Evolutionary conservation across 2,329 filamentous ascomycete species (phyloP), one percentile per base, ranked within the genome.

Genomic region (Stemphylium beticola): DNA sequence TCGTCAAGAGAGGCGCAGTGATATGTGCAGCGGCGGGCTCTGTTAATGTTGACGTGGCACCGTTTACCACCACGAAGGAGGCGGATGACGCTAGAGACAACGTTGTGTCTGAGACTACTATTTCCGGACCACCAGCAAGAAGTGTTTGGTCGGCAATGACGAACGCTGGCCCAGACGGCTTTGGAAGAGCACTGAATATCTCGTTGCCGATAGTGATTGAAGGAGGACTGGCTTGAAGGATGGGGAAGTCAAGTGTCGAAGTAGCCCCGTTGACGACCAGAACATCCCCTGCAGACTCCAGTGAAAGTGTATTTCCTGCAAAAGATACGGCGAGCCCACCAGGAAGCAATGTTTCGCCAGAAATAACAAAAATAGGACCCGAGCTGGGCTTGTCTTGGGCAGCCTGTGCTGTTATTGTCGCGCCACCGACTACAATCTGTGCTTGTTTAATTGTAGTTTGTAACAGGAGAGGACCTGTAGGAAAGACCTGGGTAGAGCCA

Each of bases 131-230:
- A 20, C 60, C 66, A 7, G 76, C 71, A 1, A 64, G 61, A 1
- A 79, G 67, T 1, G 76, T 78, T 36, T 77, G 66, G 10, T 72
- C 74, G 39, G 62, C 61, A 15, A 78, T 68, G 15, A 76, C 42
- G 49, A 77, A 79, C 2, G 33, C 46, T 36, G 20, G 51, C 11
- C 52, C 61, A 33, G 36, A 42, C 3, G 52, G 40, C 12, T 53
- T 50, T 57, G 55, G 32, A 39, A 45, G 29, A 32, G 62, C 41
- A 5, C 44, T 43, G 36, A 57, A 48, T 39, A 64, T 68, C 14
- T 58, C 57, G 31, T 72, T 60, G 2, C 61, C 60, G 15, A 62
- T 7, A 11, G 48, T 53, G n/a, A 62, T 57, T 3, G 59, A 57
- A 4, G 72, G 71, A 5, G 62, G 55, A 22, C 58, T 55, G 8